Evolutionary conservation across 2,329 filamentous ascomycete species (phyloP), one percentile per base, ranked within the genome.

Genomic region (Hymenoscyphus fraxineus): DNA sequence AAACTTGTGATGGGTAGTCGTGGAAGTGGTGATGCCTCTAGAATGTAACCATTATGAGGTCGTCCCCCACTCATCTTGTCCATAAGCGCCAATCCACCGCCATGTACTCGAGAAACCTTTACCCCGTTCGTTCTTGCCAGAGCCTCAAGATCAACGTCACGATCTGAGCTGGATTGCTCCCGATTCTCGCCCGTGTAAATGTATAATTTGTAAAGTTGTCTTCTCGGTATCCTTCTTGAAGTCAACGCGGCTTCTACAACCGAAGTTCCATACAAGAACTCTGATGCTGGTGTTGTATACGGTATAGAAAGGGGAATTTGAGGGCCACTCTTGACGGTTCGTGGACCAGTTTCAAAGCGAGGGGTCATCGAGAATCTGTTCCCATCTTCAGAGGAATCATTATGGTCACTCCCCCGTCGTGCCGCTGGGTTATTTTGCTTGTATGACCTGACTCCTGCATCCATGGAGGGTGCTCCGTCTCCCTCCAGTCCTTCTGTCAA

Each of bases 181-280:
- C 85, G 80, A 61, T 85, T 86, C 58, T 82, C 78, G 12, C 84
- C 83, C 58, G 80, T 81, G 73, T 90, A 89, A 12, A 97, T 80
- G 75, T 98, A 97, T 3, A 99, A 83, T 62, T 88, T 90, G 79
- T 97, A 96, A 2, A 96, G 78, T 72, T 91, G 87, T 64, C 95
- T 87, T 40, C 86, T 83, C 12, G 81, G 81, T 58, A 78, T 75
- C 40, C 65, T 65, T 54, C 58, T 64, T 56, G 85, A 84, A 69
- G 83, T 86, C 22, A 99, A 80, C 0, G 93, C 93, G 22, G 93
- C 90, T 67, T 90, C 83, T 27, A 98, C 92, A 1, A 91, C 87
- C 1, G 90, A 91, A 56, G 85, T 85, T 6, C 95, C 95, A 74
- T 96, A 98, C 1, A 99, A 81, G 71, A 97, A 98, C 67, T 97